A percentile compares a stretch with the other conserved stretches of the same genome.
These are phyloP conservation scores for Zychaea mexicana DNA, from an alignment of 371 early-diverging fungal species.

Conservation along the genomic window DNA sequence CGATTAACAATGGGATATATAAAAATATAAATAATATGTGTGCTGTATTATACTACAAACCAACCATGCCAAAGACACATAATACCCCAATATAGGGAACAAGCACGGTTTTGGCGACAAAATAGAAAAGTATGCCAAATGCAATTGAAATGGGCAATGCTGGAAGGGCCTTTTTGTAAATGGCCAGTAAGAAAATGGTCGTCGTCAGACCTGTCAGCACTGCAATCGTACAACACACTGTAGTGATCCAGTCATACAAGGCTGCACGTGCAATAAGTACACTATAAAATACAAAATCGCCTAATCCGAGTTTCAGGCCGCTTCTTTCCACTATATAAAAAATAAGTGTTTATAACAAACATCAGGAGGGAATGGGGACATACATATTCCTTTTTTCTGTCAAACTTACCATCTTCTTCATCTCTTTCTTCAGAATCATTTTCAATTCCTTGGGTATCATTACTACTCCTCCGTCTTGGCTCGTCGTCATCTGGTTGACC, in stretches of 20 bases:
- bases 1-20: too few relatives aligned
- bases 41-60: conserved; percentile 24
- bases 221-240: conserved; percentile 76
- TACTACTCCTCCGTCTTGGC: background rate
- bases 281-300: conserved; percentile 91
- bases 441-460: background rate
- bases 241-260: conserved; percentile 87
- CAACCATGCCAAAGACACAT: conserved; percentile 52
- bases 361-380: background rate
- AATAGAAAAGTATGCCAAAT: conserved; percentile 85
- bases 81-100: conserved; percentile 62
- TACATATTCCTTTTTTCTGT: too few relatives aligned
- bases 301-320: conserved; percentile 84
- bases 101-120: conserved; percentile 63
- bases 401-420: conserved; percentile 57
- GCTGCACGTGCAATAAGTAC: conserved; percentile 85
- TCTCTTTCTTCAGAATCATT: conserved; percentile 28
- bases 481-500: too few relatives aligned
- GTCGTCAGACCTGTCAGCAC: conserved; percentile 82
- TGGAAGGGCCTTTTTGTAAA: conserved; percentile 82
- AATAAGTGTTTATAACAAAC: background rate
- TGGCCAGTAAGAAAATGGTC: conserved; percentile 84
- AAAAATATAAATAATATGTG: too few relatives aligned
- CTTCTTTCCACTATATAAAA: conserved; percentile 49
- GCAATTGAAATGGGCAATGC: conserved; percentile 89